These are phyloP conservation scores for Hyaloperonospora arabidopsidis DNA, from an alignment of 352 stramenopile species.

Conservation along the genomic window DNA sequence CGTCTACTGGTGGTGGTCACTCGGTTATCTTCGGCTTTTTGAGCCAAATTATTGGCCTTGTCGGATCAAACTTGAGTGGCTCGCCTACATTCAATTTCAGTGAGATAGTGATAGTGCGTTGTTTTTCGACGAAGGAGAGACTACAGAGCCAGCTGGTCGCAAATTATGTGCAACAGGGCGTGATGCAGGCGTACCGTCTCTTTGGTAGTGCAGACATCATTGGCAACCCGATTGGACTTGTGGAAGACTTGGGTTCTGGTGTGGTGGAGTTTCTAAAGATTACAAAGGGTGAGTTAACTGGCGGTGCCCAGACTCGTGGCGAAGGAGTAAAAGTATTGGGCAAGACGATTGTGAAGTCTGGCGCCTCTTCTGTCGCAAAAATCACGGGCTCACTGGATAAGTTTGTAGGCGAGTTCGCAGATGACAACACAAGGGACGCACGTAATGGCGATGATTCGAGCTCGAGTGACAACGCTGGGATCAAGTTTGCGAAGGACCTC, in stretches of 20 bases:
- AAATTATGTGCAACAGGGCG: slow-evolving; percentile 76
- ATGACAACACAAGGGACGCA: slow-evolving; percentile 33
- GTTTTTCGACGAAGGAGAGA: slow-evolving; percentile 74
- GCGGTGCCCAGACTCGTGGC: slow-evolving; percentile 71
- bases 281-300: slow-evolving; percentile 79
- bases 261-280: slow-evolving; percentile 85
- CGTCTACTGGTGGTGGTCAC: slow-evolving; percentile 46
- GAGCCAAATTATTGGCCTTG: slow-evolving; percentile 71
- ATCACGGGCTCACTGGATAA: slow-evolving; percentile 82
- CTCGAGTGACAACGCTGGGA: slow-evolving; percentile 42
- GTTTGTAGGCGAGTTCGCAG: slow-evolving; percentile 74
- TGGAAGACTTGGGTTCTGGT: slow-evolving; percentile 80
- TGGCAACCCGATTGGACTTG: slow-evolving; percentile 78
- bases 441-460: slow-evolving; percentile 22
- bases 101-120: slow-evolving; percentile 77
- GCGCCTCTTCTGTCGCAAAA: slow-evolving; percentile 67
- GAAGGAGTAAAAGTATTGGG: slow-evolving; percentile 82
- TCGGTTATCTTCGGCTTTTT: slow-evolving; percentile 77
- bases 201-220: slow-evolving; percentile 83
- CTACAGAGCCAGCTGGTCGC: slow-evolving; percentile 73
- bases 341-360: slow-evolving; percentile 80
- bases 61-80: slow-evolving; percentile 79
- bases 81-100: slow-evolving; percentile 80
- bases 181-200: slow-evolving; percentile 78
- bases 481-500: slow-evolving; percentile 83